Evolutionary conservation across 148 eudicot genomes (phyloP), one percentile per base, ranked within the genome.

Genomic region (Rhododendron henanense): DNA sequence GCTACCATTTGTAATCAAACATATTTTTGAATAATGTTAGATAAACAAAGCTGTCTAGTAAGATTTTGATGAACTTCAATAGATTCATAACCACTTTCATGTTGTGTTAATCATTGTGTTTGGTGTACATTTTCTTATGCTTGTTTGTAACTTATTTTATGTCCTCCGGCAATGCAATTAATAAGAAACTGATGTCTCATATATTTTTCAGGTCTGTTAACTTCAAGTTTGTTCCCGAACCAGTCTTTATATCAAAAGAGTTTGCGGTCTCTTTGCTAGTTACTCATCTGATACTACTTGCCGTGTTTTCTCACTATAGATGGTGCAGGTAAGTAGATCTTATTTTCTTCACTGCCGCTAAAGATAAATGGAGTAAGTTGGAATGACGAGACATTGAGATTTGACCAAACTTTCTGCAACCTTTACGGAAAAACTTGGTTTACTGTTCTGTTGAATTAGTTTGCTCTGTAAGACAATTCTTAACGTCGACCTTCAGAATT

Each of bases 191-290:
- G 51, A 85, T 41, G 35, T 76, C 39, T 44, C 13, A 16, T 89
- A 23, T 78, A 55, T 59, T 88, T 85, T 82, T 84, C 94, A 96
- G 99, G 99, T 96, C 99, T 87, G 98, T 96, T 81, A 96, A 96
- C 92, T 96, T 96, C 93, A 96, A 96, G 87, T 96, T 96, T 93
- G 94, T 96, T 71, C 97, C 99, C n/a, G 99, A 95, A 84, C 93
- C 87, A 51, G 81, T 94, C 67, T 96, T 96, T 87, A 92, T 96
- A 67, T 96, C 99, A 23, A 93, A 90, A 91, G 90, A 77, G 65
- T 94, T 96, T 88, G 99, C 98, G 0, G 65, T 95, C 86, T 88
- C 88, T 71, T 83, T 95, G 89, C 88, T 96, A 87, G 86, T 88
- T 82, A 85, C 91, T 84, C 99, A 96, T 89, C 95, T 96, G 14